Evolutionary conservation across 768 basidiomycete species (phyloP).

Genomic region (Pseudohyphozyma bogoriensis): DNA sequence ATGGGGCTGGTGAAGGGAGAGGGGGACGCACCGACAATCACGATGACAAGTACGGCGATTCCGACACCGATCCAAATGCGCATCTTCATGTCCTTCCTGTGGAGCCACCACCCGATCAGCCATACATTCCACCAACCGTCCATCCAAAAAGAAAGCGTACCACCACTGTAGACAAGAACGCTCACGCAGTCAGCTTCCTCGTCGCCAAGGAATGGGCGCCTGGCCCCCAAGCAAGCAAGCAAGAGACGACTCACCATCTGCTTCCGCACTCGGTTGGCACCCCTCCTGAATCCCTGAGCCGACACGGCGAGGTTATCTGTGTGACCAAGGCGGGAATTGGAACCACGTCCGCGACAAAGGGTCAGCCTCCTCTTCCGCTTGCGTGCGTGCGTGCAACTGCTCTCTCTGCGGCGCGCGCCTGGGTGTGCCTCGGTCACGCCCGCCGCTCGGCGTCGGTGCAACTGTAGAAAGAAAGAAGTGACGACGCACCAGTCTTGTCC

Average conservation of each 20-base stretch:
- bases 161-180: slow-evolving; percentile 17
- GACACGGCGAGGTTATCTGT: slow-evolving; percentile 92
- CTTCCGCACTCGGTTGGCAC: slow-evolving; percentile 95
- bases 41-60: slow-evolving; percentile 79
- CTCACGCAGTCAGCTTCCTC: slow-evolving; percentile 2
- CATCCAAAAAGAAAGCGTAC: too few relatives aligned
- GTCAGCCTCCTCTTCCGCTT: neutral
- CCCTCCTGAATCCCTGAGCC: slow-evolving; percentile 96
- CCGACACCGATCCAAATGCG: slow-evolving; percentile 89
- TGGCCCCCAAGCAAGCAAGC: too few relatives aligned
- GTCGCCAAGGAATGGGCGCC: neutral
- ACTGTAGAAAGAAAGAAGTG: neutral
- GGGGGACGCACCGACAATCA: slow-evolving; percentile 58
- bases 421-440: too few relatives aligned
- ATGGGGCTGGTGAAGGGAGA: neutral
- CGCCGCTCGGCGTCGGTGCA: too few relatives aligned
- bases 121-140: too few relatives aligned
- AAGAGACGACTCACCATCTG: slow-evolving; percentile 46
- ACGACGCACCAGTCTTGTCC: slow-evolving; percentile 85
- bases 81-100: slow-evolving; percentile 55
- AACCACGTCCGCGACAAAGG: neutral
- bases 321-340: neutral
- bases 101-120: too few relatives aligned
- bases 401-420: too few relatives aligned
- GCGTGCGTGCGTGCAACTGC: neutral